These are phyloP conservation scores for Leccinum obscurum DNA, from an alignment of 768 basidiomycete genomes.

Conservation along the genomic window DNA sequence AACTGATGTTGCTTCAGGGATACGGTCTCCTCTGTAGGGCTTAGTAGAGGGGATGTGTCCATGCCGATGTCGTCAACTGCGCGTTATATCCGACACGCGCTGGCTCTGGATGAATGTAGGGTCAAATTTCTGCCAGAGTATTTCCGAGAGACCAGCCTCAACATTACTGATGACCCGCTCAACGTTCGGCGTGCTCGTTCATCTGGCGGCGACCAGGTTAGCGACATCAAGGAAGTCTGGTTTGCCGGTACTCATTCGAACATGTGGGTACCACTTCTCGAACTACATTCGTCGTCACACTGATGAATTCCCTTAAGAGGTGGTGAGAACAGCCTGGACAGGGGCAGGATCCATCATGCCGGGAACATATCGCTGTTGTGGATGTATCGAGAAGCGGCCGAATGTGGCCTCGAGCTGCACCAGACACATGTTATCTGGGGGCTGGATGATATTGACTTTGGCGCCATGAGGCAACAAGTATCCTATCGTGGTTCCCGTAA, in stretches of 20 bases:
- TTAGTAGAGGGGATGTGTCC: conserved; percentile 41
- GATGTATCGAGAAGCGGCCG: neutral
- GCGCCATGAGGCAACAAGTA: too few relatives aligned
- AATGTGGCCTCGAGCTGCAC: conserved; percentile 5
- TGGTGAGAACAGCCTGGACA: conserved; percentile 3
- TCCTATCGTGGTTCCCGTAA: too few relatives aligned
- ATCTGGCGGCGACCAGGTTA: neutral
- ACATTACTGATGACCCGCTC: conserved; percentile 4
- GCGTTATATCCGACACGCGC: neutral
- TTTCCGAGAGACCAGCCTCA: conserved; percentile 22
- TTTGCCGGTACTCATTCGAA: conserved; percentile 14
- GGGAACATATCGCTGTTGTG: neutral
- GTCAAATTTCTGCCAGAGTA: neutral
- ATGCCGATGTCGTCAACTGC: conserved; percentile 57
- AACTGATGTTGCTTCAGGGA: conserved; percentile 39
- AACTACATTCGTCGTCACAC: too few relatives aligned
- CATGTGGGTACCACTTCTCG: conserved; percentile 14
- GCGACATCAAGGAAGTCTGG: conserved; percentile 34
- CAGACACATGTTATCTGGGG: conserved; percentile 3
- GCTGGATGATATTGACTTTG: too few relatives aligned
- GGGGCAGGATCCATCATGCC: neutral
- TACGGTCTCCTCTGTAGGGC: conserved; percentile 45
- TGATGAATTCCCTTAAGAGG: conserved; percentile 8
- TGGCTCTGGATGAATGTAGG: neutral
- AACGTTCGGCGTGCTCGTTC: neutral